Evolutionary conservation across 2,329 filamentous ascomycete genomes (phyloP).

Genomic region (Xenoacremonium recifei): DNA sequence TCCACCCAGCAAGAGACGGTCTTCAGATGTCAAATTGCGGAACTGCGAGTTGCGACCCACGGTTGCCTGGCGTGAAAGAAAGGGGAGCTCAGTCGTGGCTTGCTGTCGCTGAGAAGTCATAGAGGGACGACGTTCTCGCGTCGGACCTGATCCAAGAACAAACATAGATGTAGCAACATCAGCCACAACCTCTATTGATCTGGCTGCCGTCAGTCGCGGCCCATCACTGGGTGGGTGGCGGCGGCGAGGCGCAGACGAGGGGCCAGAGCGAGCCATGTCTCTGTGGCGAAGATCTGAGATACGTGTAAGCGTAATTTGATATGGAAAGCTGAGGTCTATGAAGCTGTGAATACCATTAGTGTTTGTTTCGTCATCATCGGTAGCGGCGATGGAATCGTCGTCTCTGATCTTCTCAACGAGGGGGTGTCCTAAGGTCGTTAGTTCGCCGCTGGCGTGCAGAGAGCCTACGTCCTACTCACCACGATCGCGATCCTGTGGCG

Average conservation of each 20-base stretch:
- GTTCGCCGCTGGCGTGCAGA: no score
- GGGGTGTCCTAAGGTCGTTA: no score
- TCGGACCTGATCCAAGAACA: neutral
- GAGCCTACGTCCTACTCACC: no score
- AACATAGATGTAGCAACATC: conserved; percentile 1
- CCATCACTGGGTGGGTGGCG: neutral
- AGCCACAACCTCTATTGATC: conserved; percentile 35
- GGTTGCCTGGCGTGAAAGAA: conserved; percentile 41
- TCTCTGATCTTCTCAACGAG: no score
- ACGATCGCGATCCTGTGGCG: conserved; percentile 31
- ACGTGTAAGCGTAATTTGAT: no score
- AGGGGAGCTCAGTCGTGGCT: conserved; percentile 28
- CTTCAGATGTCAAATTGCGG: conserved; percentile 37
- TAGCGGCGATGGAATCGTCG: no score
- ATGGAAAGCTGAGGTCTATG: no score
- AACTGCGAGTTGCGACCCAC: conserved; percentile 48
- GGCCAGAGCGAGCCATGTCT: no score
- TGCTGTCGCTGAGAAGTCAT: conserved; percentile 7
- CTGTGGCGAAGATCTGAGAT: no score
- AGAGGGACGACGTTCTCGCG: conserved; percentile 10
- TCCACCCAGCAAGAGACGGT: conserved; percentile 46
- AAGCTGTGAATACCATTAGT: no score
- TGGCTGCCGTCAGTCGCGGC: conserved; percentile 27
- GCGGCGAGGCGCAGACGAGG: no score
- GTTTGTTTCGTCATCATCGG: no score